A percentile compares a stretch with the other conserved stretches of the same genome.
Conservation (phyloP, 345 rosid species). For the Linum tenue region DNA sequence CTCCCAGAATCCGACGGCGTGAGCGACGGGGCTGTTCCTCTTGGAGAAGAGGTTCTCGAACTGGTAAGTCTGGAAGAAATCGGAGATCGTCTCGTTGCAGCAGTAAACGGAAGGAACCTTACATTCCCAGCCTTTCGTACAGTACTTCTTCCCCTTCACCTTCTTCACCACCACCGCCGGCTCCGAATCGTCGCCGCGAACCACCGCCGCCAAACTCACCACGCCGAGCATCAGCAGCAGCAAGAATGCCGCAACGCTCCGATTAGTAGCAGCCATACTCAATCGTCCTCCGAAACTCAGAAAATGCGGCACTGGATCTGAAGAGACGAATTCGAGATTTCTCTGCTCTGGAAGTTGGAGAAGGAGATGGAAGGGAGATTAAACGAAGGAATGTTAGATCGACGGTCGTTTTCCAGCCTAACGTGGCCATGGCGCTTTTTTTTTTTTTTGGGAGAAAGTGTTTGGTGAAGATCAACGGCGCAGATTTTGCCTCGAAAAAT, state of each 20-base stretch:
- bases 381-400: too few relatives aligned
- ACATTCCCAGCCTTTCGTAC: slow-evolving; percentile 83
- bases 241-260: background rate
- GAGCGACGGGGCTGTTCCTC: slow-evolving; percentile 74
- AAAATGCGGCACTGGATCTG: too few relatives aligned
- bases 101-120: slow-evolving; percentile 46
- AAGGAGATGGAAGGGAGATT: too few relatives aligned
- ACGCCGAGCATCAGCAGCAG: background rate
- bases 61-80: slow-evolving; percentile 64
- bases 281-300: too few relatives aligned
- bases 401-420: too few relatives aligned
- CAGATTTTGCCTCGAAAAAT: too few relatives aligned
- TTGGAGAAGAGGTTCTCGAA: slow-evolving; percentile 81
- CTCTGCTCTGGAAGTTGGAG: too few relatives aligned
- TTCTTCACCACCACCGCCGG: slow-evolving; percentile 44
- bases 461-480: too few relatives aligned
- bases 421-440: too few relatives aligned
- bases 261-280: too few relatives aligned
- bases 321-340: too few relatives aligned
- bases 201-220: slow-evolving; percentile 21
- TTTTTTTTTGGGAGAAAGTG: too few relatives aligned
- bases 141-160: slow-evolving; percentile 57
- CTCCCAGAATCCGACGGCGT: slow-evolving; percentile 92
- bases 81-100: slow-evolving; percentile 78
- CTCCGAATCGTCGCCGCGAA: slow-evolving; percentile 37